Evolutionary conservation across 306 rosid species (phyloP), one percentile per base, ranked within the genome.

Genomic region (Carpinus fangiana): DNA sequence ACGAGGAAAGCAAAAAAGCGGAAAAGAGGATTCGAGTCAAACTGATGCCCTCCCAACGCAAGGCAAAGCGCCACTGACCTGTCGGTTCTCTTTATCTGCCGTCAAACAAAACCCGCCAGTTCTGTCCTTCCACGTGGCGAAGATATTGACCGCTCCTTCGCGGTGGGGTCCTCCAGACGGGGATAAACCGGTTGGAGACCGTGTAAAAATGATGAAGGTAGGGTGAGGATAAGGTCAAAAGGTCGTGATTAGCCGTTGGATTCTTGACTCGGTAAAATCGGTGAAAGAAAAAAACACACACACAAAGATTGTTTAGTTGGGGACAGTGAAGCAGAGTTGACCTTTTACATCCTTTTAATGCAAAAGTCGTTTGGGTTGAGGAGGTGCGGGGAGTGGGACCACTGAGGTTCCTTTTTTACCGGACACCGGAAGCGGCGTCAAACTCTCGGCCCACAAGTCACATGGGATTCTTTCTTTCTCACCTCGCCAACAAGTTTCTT

Each of bases 261-360:
- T 84, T 51, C 78, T 70, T 67, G 90, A 78, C 81, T 67, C 36
- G 65, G 73, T 67, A 14, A 62, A 72, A 43, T 56, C 36, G 5
- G 79, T 53, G 17, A 57, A 28, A 77, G 20, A 57, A 45, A n/a
- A n/a, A n/a, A n/a, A n/a, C n/a, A n/a, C n/a, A 71, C 28, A 50
- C 68, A 73, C 34, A 57, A n/a, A 73, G 4, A 9, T 2, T 0
- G 54, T 9, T 79, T 68, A 77, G 91, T 90, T 91, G 89, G 82
- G 43, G 91, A 92, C 92, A 87, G 88, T 53, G 82, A 72, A 86
- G 88, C 80, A 81, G 82, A 84, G 93, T 92, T 92, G 96, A 92
- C 96, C 92, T 83, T 87, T 85, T 64, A 62, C 91, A 69, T 75
- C 91, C 91, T 85, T 89, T 92, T 85, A 74, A 90, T 86, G 91